Evolutionary conservation across 768 basidiomycete genomes (phyloP), one percentile per base, ranked within the genome.

Genomic region (Polyporus arcularius): DNA sequence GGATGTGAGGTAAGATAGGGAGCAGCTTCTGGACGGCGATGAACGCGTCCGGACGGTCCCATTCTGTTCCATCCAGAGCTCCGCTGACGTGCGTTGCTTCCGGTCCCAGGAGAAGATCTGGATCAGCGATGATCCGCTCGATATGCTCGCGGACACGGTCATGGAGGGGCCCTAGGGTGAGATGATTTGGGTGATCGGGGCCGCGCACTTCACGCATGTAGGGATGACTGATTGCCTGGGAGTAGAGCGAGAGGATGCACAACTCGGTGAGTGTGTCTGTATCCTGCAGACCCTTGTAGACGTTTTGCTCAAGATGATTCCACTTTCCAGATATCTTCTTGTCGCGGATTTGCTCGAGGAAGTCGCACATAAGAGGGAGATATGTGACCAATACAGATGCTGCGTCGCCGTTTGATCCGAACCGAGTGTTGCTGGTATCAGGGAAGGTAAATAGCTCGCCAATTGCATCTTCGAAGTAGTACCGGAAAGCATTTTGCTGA

Each of bases 351-450:
- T 51, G 30, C 15, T 60, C 54, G 5, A 80, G 63, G 62, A 75
- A 75, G 2, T 53, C 14, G 26, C n/a, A 72, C 54, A 57, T 66
- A 73, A 0, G 55, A 41, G 0, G 32, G 4, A 63, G 74, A 57
- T 75, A 41, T 0, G 69, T 42, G 30, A 78, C 52, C 15, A 77
- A 58, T 16, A 57, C 69, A 0, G 64, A 53, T 1, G 73, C 66
- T 1, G 74, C 75, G 2, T 71, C 68, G 32, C 71, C 63, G 61
- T 77, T 67, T 3, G 70, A 71, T 28, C 72, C 67, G 62, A 69
- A 79, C 0, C 70, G 69, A 0, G 68, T 78, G 58, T 76, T 78
- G 61, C 70, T 74, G 0, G 72, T 74, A 48, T 77, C 74, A 0
- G 77, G 75, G 53, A 71, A 80, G 26, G 55, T 38, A 1, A 71